Evolutionary conservation across 2,329 filamentous ascomycete species (phyloP), one percentile per base, ranked within the genome.

Genomic region (Cladophialophora psammophila): DNA sequence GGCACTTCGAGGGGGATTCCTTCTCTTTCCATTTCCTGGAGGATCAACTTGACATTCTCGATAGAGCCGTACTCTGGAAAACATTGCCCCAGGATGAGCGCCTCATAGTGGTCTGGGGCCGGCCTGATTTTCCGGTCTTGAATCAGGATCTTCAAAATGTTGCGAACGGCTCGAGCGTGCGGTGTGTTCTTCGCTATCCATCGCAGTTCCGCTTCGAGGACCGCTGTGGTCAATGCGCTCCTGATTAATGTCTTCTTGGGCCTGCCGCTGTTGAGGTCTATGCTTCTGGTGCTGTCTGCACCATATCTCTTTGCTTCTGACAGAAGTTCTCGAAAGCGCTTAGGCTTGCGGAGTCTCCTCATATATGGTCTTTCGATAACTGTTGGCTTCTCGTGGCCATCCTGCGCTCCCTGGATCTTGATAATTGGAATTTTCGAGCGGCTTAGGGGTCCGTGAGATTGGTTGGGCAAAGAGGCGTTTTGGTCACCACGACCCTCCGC

Each of bases 1-100:
- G 83, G 83, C 0, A 85, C 84, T 71, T 93, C 91, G 7, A 88
- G 83, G 50, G 86, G 80, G 53, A 97, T 82, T 0, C 82, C 84
- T 50, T 84, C 81, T 1, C 79, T 76, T 52, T 84, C 82, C 88
- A 97, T 91, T 73, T 97, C 92, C 26, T 86, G 80, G 31, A 97
- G 79, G n/a, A 96, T 80, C 20, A 79, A 80, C 38, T 79, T 77
- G 31, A 94, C 85, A 55, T 86, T 85, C 34, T 83, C 83, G 2
- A 89, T 88, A 5, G 90, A 93, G 8, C 93, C 94, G 60, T 85
- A 76, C 36, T 79, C 73, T 0, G 85, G 81, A 74, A 89, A 85
- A 35, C 86, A 83, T 78, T 96, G 93, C 55, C 89, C 87, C 66
- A 89, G 83, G 72, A 96, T 88, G 60, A 96, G 80, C 13, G 90